Base-by-base conservation (phyloP, 306 rosid genomes). In the Boehmeria nivea region DNA sequence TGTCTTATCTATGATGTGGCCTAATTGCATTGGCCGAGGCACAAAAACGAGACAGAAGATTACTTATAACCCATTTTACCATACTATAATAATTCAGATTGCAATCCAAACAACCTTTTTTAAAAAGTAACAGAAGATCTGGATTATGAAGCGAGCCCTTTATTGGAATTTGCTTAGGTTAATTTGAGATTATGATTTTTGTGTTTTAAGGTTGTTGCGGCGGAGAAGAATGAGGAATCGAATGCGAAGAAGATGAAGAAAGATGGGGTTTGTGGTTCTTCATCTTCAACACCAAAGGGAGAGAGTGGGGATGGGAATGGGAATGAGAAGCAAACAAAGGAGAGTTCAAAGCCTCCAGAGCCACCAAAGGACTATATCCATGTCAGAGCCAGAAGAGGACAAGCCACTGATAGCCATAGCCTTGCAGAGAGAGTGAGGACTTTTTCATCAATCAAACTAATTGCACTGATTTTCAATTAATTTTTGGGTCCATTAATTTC, bases 321-420 rank as follows among this genome's bases (percentile, higher is more conserved):
- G 37, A 48, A 67, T 61, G 64, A 66, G 65, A 76, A 75, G 55
- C 73, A 65, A 50, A 53, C 42, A n/a, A 11, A 72, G 77, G 78
- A 71, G 25, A 76, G 43, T 25, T 53, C 75, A 44, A 77, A 85
- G 66, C 57, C 82, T 50, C 62, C 78, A 0, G 95, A 89, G 39
- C 82, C 95, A 65, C 88, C 89, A 1, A 86, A 83, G 76, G 97
- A 86, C 67, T 89, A 89, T 42, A 89, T 89, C 48, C 97, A 89
- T 60, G 97, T 89, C 7, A 77, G 97, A 65, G 97, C 97, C 34
- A 56, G 94, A 80, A 81, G 97, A 73, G 97, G 97, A 48, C 97
- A 89, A 70, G 97, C 97, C 50, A 89, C 95, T 50, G 95, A 89
- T 76, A 86, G 94, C 75, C 97, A 89, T 59, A 89, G 97, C 69